Percentiles rank a stretch among this genome's conserved stretches.
Conservation (phyloP, 2,329 filamentous ascomycete species). For the Colletotrichum scovillei region DNA sequence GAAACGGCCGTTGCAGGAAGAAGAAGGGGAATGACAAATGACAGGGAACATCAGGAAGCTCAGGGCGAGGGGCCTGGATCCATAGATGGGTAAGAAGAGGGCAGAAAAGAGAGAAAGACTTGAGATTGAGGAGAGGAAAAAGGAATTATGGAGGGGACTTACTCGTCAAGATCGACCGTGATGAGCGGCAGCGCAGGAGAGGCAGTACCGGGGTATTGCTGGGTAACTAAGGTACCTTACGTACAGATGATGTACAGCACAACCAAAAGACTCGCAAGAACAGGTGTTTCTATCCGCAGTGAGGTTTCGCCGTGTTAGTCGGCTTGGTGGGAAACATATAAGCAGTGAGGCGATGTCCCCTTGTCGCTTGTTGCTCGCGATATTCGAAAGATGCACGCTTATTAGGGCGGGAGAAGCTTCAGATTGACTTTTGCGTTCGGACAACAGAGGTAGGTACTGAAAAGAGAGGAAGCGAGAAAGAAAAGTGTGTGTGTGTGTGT, state of each 20-base stretch:
- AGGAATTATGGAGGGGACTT: slow-evolving; percentile 26
- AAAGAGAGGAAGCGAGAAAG: background rate
- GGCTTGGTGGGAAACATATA: background rate
- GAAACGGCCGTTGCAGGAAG: slow-evolving; percentile 13
- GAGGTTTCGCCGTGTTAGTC: slow-evolving; percentile 13
- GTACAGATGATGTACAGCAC: slow-evolving; percentile 14
- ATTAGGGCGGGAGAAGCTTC: slow-evolving; percentile 4
- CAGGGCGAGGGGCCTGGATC: slow-evolving; percentile 5
- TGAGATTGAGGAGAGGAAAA: slow-evolving; percentile 22
- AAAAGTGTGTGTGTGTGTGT: background rate
- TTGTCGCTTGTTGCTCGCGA: slow-evolving; percentile 5
- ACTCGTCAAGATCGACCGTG: slow-evolving; percentile 31
- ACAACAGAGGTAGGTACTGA: background rate
- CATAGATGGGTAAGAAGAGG: background rate
- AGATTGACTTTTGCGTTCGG: background rate
- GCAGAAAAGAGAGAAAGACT: slow-evolving; percentile 5
- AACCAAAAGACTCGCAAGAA: background rate
- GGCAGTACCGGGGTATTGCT: slow-evolving; percentile 14
- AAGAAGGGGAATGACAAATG: slow-evolving; percentile 34
- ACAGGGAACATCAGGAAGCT: background rate
- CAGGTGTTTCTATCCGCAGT: background rate
- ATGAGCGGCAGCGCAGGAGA: slow-evolving; percentile 18
- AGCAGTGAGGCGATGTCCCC: background rate
- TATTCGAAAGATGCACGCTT: background rate
- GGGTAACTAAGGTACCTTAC: slow-evolving; percentile 1